A percentile compares a stretch with the other conserved stretches of the same genome.
These are phyloP conservation scores for Aspergillus glaucus DNA, from an alignment of 2,329 filamentous ascomycete genomes.

Conservation along the genomic window DNA sequence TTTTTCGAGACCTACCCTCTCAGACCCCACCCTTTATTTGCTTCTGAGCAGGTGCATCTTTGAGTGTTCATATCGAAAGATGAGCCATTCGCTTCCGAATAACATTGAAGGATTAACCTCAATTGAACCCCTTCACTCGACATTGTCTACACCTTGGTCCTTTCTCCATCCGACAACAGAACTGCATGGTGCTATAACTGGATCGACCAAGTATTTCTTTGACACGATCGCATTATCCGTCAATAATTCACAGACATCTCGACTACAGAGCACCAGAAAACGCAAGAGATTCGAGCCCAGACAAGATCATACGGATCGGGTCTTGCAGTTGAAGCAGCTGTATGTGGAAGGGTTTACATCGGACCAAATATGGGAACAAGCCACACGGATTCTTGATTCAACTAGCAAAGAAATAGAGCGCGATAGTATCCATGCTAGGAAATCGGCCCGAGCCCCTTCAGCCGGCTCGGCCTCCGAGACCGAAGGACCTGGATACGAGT, in stretches of 20 bases:
- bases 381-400: conserved; percentile 70
- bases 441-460: conserved; percentile 2
- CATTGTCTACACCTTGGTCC: conserved; percentile 58
- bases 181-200: conserved; percentile 63
- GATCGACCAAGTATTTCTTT: conserved; percentile 71
- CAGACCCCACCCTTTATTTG: neutral
- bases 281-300: conserved; percentile 60
- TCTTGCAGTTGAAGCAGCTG: conserved; percentile 73
- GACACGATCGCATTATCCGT: conserved; percentile 71
- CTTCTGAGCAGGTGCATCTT: neutral
- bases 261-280: conserved; percentile 65
- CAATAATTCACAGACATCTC: conserved; percentile 63
- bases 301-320: conserved; percentile 40
- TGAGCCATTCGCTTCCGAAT: neutral
- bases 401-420: conserved; percentile 50
- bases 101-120: neutral
- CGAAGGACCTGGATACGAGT: conserved; percentile 10
- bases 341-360: conserved; percentile 83
- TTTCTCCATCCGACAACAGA: conserved; percentile 69
- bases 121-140: conserved; percentile 13
- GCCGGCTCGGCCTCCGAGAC: conserved; percentile 10
- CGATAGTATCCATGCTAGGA: conserved; percentile 31
- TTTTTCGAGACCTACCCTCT: neutral
- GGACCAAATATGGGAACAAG: conserved; percentile 91
- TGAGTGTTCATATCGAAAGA: neutral